A percentile compares a stretch with the other conserved stretches of the same genome.
phyloP scores from a whole-genome alignment of 129 eudicot genomes.

The Helianthus tuberosus region DNA sequence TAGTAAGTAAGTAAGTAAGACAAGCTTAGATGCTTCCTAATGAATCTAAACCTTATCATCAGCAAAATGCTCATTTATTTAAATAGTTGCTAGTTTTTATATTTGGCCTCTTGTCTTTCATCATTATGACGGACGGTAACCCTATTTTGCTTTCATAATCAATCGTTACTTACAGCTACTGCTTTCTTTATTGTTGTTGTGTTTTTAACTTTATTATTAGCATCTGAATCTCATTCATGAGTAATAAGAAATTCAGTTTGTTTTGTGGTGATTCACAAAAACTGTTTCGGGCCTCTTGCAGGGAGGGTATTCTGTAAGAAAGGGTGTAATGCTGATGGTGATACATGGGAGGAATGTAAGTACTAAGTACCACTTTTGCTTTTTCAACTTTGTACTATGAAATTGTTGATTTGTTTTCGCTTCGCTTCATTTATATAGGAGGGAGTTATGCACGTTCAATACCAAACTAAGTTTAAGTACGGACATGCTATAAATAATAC shows the following conservation, averaged over 20 bases:
- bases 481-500: not conserved
- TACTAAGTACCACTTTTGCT: constrained; percentile 45
- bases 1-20: not conserved
- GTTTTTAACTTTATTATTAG: not conserved
- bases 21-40: not conserved
- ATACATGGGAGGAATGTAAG: constrained; percentile 98
- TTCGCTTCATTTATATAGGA: not conserved
- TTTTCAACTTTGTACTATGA: not conserved
- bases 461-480: not conserved
- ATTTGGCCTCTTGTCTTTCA: not conserved
- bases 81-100: not conserved
- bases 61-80: not conserved
- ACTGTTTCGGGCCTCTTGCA: constrained; percentile 25
- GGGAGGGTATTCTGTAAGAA: constrained; percentile 99
- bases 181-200: not conserved
- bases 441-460: too few species aligned
- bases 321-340: constrained; percentile 95
- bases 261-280: not conserved
- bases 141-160: not conserved
- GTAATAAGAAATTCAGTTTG: constrained; percentile 5
- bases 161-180: not conserved
- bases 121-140: not conserved
- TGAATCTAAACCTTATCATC: not conserved
- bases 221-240: not conserved
- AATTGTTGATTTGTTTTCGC: not conserved